Evolutionary conservation across 31 red algal genomes (phyloP).

Genomic region (Odonthalia washingtoniensis): DNA sequence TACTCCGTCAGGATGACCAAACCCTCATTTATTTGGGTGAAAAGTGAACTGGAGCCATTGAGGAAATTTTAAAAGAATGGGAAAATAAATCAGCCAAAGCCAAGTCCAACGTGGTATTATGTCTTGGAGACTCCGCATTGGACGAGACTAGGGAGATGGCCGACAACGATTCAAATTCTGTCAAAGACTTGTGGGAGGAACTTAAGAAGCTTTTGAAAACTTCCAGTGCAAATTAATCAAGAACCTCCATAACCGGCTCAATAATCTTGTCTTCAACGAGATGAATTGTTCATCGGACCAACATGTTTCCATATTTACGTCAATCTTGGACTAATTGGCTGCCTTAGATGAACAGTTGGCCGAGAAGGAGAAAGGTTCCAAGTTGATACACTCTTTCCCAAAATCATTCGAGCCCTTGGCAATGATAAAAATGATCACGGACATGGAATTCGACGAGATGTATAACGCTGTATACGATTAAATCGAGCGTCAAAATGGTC

Average conservation of each 20-base stretch:
- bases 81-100: background rate
- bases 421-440: background rate
- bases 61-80: background rate
- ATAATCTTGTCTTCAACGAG: conserved; percentile 1
- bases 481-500: background rate
- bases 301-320: background rate
- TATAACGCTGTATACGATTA: background rate
- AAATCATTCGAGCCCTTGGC: background rate
- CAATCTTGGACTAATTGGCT: background rate
- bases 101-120: conserved; percentile 3
- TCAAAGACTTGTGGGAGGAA: background rate
- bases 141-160: background rate
- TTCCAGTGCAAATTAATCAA: background rate
- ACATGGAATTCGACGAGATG: background rate
- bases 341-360: background rate
- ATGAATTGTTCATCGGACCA: background rate
- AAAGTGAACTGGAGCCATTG: background rate
- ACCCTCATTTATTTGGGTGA: background rate
- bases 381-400: background rate
- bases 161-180: background rate
- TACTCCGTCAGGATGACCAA: background rate
- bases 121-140: background rate
- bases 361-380: background rate
- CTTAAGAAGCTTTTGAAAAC: background rate
- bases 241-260: background rate